Percentiles rank a stretch among this genome's conserved stretches.
These are phyloP conservation scores for Helianthus annuus DNA, from an alignment of 129 eudicot species.

Conservation along the genomic window DNA sequence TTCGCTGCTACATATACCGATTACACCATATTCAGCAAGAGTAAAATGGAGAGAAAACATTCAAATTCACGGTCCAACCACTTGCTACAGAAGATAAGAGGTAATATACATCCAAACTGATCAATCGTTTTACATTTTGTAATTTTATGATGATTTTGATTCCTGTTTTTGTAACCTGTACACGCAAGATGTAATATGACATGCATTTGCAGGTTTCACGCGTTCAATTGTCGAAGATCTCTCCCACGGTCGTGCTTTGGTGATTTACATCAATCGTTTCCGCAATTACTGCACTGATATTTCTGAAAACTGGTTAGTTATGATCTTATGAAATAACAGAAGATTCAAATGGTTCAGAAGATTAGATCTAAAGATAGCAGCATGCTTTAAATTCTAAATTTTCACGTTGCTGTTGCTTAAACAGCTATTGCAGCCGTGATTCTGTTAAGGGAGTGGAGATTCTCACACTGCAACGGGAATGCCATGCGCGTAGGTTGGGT, in stretches of 20 bases:
- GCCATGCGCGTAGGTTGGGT: slow-evolving; percentile 81
- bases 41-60: slow-evolving; percentile 60
- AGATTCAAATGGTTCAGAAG: neutral
- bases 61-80: slow-evolving; percentile 31
- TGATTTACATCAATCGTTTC: slow-evolving; percentile 62
- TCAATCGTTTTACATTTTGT: neutral
- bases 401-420: neutral
- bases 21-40: neutral
- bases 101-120: slow-evolving; percentile 29
- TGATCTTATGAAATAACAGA: neutral
- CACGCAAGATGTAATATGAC: slow-evolving; percentile 1
- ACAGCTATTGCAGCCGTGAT: slow-evolving; percentile 75
- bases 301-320: slow-evolving; percentile 73
- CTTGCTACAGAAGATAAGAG: slow-evolving; percentile 58
- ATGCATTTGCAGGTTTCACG: slow-evolving; percentile 50
- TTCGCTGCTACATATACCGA: no score
- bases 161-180: neutral
- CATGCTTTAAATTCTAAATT: neutral
- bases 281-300: slow-evolving; percentile 72
- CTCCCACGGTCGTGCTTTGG: slow-evolving; percentile 55
- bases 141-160: slow-evolving; percentile 7
- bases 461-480: slow-evolving; percentile 56
- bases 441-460: slow-evolving; percentile 67
- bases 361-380: neutral
- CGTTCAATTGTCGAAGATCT: slow-evolving; percentile 63